Evolutionary conservation across 257 asterid genomes (phyloP), one percentile per base, ranked within the genome.

Genomic region (Parsonsia alboflavescens): DNA sequence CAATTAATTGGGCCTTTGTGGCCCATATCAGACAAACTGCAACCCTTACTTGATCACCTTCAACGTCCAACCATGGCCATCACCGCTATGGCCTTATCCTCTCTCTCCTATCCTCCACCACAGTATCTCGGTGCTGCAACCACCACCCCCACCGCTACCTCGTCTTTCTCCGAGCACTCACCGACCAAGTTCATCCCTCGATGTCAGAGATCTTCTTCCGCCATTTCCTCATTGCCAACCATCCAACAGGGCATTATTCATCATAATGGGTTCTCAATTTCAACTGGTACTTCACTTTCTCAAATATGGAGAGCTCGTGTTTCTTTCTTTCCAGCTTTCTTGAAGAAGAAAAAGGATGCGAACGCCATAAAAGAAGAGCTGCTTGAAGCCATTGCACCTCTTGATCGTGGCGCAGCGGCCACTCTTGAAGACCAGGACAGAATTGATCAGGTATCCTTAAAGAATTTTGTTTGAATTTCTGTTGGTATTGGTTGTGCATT

Each of bases 401-500:
- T 93, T 66, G 95, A 91, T 82, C 93, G 98, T 42, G 98, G 98
- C 0, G 97, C 97, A 12, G 97, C 88, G 17, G 97, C 98, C 78
- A 83, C 95, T 72, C 89, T 93, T 46, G 84, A 93, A 71, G 97
- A 93, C 46, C 97, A 90, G 79, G 72, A 87, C 75, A 71, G 49
- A 0, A 80, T 93, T 71, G 96, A 93, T 74, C 82, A 75, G 90
- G 97, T 91, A 64, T 9, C 22, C 62, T 1, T 36, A 5, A 9
- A 46, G 21, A 3, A 61, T 53, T 64, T 22, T 63, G 42, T 21
- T 54, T 10, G 36, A 46, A 45, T 72, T 36, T 26, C 6, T 6
- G 28, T 10, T 24, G 39, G 4, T 11, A 11, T 28, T 62, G 5
- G 9, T 10, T 2, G 24, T 36, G 67, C 44, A 30, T 28, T 61